Evolutionary conservation across 2,329 filamentous ascomycete genomes (phyloP).

Genomic region (Ceratocystis cacaofunesta): DNA sequence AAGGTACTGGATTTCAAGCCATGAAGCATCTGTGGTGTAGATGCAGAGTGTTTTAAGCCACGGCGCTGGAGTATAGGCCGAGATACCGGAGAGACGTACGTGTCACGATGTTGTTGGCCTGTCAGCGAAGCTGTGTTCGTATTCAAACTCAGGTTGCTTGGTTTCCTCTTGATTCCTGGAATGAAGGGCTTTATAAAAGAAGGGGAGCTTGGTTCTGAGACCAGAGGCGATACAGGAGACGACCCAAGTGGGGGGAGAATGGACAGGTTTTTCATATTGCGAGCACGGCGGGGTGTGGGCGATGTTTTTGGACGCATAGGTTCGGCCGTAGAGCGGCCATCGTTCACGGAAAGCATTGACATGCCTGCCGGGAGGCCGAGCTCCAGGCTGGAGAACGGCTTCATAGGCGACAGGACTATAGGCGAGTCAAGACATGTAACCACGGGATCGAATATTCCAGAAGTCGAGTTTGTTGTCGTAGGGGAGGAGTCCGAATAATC

Average conservation of each 20-base stretch:
- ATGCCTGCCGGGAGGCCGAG: conserved; percentile 26
- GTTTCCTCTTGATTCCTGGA: conserved; percentile 55
- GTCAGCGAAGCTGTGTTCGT: conserved; percentile 48
- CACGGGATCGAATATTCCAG: conserved; percentile 76
- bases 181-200: conserved; percentile 69
- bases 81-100: conserved; percentile 41
- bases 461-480: conserved; percentile 85
- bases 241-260: conserved; percentile 49
- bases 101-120: conserved; percentile 34
- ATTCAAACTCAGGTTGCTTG: conserved; percentile 63
- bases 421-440: conserved; percentile 89
- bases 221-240: conserved; percentile 32
- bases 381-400: conserved; percentile 50
- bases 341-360: conserved; percentile 29
- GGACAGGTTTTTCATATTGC: conserved; percentile 72
- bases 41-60: conserved; percentile 51
- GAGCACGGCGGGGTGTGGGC: conserved; percentile 54
- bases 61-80: conserved; percentile 46
- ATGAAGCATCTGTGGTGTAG: conserved; percentile 51
- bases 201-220: conserved; percentile 55
- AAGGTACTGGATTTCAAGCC: conserved; percentile 44
- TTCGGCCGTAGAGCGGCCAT: conserved; percentile 23
- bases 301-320: conserved; percentile 48
- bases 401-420: conserved; percentile 54
- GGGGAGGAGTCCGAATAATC: conserved; percentile 89